Evolutionary conservation across 352 stramenopile genomes (phyloP), one percentile per base, ranked within the genome.

Genomic region (Phytophthora lateralis): DNA sequence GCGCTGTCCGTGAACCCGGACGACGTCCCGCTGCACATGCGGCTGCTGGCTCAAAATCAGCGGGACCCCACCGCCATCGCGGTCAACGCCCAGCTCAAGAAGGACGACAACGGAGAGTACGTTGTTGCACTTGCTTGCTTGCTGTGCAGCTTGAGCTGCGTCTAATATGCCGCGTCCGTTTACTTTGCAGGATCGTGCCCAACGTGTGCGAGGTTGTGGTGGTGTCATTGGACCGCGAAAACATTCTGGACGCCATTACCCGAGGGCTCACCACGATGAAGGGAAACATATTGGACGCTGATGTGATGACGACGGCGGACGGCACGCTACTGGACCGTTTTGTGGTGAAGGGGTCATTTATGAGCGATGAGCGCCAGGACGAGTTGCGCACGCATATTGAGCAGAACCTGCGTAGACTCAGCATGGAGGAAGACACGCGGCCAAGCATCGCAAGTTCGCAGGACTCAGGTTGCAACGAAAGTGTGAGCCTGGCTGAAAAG

Each of bases 21-120:
- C 66, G 86, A 95, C 44, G 86, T 95, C n/a, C 86, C 86, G 8
- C 76, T 93, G 70, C 86, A 95, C 61, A 95, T 95, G 84, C 82
- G 86, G 9, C 55, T 95, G 44, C 67, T 95, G 42, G 82, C 86
- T 14, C 86, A 90, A 55, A 89, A 95, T 38, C 82, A 92, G 50
- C 82, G 86, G 20, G 80, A 88, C 55, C 86, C 86, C 5, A 88
- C 88, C 17, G 86, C 88, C 14, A 91, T 95, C 53, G 83, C 82
- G 20, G 85, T 95, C 29, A 93, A 90, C 38, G 84, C 82, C 1
- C 86, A 95, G 53, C 69, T 91, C 10, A 89, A 91, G 61, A 95
- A 95, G 52, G 84, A 95, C 61, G 86, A 95, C 66, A 85, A 95
- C 50, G 86, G 85, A 77, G 82, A 89, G 83, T 93, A 82, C 44